Evolutionary conservation across 176 grass and related monocot genomes (phyloP), one percentile per base, ranked within the genome.

Genomic region (Zizania latifolia): DNA sequence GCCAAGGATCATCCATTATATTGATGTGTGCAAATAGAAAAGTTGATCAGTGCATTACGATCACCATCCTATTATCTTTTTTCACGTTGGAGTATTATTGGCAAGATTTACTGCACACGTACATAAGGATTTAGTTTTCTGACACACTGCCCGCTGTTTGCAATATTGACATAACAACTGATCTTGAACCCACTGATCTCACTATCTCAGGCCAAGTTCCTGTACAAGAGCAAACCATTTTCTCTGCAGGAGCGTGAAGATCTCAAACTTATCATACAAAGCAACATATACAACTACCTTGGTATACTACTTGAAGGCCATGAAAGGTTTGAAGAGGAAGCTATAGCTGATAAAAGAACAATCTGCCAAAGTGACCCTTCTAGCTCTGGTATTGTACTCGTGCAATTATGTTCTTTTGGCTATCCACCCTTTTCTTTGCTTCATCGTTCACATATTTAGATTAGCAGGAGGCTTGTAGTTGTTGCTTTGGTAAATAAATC

Each of bases 261-360:
- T 56, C 78, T 99, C 46, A 99, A 92, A 72, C 74, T 89, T 63
- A 72, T 99, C 79, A 95, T 99, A 88, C 92, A 92, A 81, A 92
- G 78, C 19, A 99, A 84, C 82, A 88, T 99, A 87, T 99, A 99
- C 50, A 88, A 65, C 80, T 95, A 95, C 81, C 72, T 99, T 69
- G 80, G 82, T 65, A 86, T 94, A 54, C 66, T 99, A 75, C 96
- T 99, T 71, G 96, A 99, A 79, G 89, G 89, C 0, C 85, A 87
- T 79, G 96, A 99, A 72, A 58, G 66, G 41, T 95, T 99, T 74
- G 89, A 99, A 92, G 91, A 94, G 58, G 86, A 94, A 84, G 68
- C 68, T 81, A 85, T 94, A 83, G 58, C 64, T 50, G 79, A 86
- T 72, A 87, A 57, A 72, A 81, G 69, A 68, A 82, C 81, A 65